phyloP scores from a whole-genome alignment of 331 rosid genomes.

The Quercus phellos region DNA sequence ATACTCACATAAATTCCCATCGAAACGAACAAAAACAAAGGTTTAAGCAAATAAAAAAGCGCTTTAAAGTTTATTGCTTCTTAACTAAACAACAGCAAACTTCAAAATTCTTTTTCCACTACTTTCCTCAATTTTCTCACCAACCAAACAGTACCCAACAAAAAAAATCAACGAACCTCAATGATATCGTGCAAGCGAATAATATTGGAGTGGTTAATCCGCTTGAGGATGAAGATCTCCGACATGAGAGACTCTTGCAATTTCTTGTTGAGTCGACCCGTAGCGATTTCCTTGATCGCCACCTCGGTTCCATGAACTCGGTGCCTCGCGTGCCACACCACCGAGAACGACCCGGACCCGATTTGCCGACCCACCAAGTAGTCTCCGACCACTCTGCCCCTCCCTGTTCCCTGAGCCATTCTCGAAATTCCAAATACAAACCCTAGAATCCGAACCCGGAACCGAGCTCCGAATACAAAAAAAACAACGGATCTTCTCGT shows the following conservation, averaged over 20 bases:
- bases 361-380: constrained; percentile 71
- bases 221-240: constrained; percentile 78
- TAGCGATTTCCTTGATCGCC: constrained; percentile 92
- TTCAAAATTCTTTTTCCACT: not conserved
- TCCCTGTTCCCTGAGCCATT: constrained; percentile 68
- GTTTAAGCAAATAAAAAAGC: not conserved
- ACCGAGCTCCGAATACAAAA: constrained; percentile 12
- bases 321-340: constrained; percentile 93
- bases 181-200: constrained; percentile 78
- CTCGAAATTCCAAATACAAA: constrained; percentile 10
- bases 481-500: constrained; percentile 16
- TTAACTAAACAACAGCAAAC: not conserved
- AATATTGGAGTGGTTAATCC: constrained; percentile 82
- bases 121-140: constrained; percentile 7
- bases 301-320: constrained; percentile 89
- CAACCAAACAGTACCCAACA: not conserved
- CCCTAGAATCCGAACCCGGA: constrained; percentile 32
- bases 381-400: constrained; percentile 68
- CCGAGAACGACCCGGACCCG: constrained; percentile 96
- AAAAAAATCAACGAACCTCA: constrained; percentile 40
- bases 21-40: not conserved
- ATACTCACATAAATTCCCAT: not conserved
- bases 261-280: constrained; percentile 70
- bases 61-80: not conserved
- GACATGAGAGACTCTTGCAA: constrained; percentile 89